These are phyloP conservation scores for Aphanocladium album DNA, from an alignment of 2,329 filamentous ascomycete genomes.

Conservation along the genomic window DNA sequence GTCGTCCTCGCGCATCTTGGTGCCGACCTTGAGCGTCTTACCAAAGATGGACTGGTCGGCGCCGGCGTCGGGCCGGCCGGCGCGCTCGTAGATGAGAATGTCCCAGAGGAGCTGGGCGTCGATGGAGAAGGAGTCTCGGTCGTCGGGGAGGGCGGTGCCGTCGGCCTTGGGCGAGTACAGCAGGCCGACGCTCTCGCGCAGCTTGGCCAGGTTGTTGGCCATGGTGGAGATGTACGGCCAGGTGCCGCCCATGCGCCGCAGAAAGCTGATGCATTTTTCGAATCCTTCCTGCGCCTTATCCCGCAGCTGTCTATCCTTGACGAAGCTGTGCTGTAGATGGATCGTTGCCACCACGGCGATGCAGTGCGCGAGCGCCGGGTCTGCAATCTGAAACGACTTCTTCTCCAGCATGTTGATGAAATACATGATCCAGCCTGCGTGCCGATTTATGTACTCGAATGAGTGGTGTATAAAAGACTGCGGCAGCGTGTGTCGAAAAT, in stretches of 20 bases:
- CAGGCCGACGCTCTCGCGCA: conserved; percentile 27
- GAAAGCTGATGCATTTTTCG: conserved; percentile 24
- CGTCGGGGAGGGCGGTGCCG: not conserved
- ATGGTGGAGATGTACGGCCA: conserved; percentile 23
- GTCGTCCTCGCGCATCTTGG: conserved; percentile 2
- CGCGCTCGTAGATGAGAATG: conserved; percentile 31
- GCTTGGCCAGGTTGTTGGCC: conserved; percentile 24
- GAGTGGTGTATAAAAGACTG: conserved; percentile 51
- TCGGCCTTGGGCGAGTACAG: not conserved
- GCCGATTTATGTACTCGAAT: conserved; percentile 44
- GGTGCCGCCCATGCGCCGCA: conserved; percentile 19
- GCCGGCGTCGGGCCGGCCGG: conserved; percentile 21
- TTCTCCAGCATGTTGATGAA: conserved; percentile 43
- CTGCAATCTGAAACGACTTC: conserved; percentile 36
- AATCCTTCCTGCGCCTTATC: conserved; percentile 22
- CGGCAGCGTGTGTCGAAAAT: conserved; percentile 46
- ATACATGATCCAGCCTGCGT: conserved; percentile 49
- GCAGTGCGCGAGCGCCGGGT: conserved; percentile 34
- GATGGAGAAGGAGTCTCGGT: conserved; percentile 23
- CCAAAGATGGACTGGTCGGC: conserved; percentile 22
- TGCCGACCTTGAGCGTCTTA: conserved; percentile 11
- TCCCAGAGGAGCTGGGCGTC: conserved; percentile 32
- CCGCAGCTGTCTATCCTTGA: conserved; percentile 21
- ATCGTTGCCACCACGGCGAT: conserved; percentile 50
- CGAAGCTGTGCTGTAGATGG: conserved; percentile 48